Evolutionary conservation across 2,329 filamentous ascomycete species (phyloP).

Genomic region (Botrytis squamosa): DNA sequence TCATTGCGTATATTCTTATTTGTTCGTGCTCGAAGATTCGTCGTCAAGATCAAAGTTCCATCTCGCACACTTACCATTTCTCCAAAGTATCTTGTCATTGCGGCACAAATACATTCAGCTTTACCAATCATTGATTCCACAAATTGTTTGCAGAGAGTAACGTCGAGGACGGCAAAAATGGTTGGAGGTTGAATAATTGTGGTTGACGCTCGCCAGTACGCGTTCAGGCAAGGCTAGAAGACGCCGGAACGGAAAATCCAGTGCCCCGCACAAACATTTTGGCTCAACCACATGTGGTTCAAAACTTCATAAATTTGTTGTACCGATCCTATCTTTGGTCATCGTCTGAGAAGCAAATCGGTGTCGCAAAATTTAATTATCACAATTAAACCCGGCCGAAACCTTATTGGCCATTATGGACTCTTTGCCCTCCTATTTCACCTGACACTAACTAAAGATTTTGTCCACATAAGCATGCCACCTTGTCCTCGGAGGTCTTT

Average conservation of each 20-base stretch:
- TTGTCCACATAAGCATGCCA: conserved; percentile 32
- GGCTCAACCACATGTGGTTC: background rate
- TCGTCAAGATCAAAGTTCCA: background rate
- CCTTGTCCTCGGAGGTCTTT: conserved; percentile 30
- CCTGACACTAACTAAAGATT: conserved; percentile 27
- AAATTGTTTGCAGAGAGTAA: background rate
- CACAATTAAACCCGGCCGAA: background rate
- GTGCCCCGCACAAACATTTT: background rate
- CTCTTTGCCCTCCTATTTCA: background rate
- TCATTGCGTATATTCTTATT: background rate
- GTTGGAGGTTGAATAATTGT: background rate
- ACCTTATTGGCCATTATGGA: background rate
- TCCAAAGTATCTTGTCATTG: background rate
- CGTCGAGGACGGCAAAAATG: background rate
- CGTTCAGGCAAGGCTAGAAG: background rate
- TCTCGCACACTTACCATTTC: background rate
- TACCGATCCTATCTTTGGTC: background rate
- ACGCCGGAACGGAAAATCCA: background rate
- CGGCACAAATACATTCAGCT: background rate
- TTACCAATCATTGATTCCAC: background rate
- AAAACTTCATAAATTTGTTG: background rate
- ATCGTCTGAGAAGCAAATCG: background rate
- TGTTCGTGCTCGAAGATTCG: background rate
- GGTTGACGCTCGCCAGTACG: background rate
- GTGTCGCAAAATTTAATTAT: background rate